Base-by-base conservation (phyloP, 2,329 filamentous ascomycete genomes). In the Curvularia sp. region DNA sequence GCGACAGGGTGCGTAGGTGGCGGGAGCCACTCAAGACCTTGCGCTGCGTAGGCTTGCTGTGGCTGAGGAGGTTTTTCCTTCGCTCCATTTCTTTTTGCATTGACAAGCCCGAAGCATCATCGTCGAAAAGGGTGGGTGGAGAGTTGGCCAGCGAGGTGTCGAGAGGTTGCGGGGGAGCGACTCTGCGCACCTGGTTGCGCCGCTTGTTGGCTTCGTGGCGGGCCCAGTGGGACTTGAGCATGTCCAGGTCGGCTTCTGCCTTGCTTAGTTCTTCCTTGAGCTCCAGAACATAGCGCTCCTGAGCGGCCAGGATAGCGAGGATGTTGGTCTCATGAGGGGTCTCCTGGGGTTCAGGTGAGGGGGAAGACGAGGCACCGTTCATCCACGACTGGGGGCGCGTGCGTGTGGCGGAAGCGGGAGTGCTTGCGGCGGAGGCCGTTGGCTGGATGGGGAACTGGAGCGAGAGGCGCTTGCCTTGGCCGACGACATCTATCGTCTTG, bases 261-360 rank as follows among this genome's bases (percentile, higher is more conserved):
- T 88, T 89, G 24, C 83, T 81, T n/a, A 99, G 82, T 77, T 98
- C 94, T 76, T 99, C 95, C 59, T 89, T 90, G 52, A 99, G 82
- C 78, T 98, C 95, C 57, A 99, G 80, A 1, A 99, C 94, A 65
- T 88, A 88, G 57, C 95, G 86, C 80, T 99, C 95, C 79, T 98
- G 93, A 13, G 92, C 89, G 44, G 95, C 95, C 69, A 99, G 90
- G 57, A 93, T 90, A 61, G 92, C 93, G 65, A 99, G 88, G 70
- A 97, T 91, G 62, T 75, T 78, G 46, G 66, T 69, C 55, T 77
- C 75, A 33, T 73, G 66, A 56, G 42, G 66, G 54, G 33, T 63
- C 39, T 28, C 62, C 46, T 47, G 46, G 15, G 58, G 52, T 8
- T 75, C 73, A 8, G 71, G 67, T 10, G 75, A 71, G 8, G 64